These are phyloP conservation scores for Gymnopilus junonius DNA, from an alignment of 768 basidiomycete genomes.

Conservation along the genomic window DNA sequence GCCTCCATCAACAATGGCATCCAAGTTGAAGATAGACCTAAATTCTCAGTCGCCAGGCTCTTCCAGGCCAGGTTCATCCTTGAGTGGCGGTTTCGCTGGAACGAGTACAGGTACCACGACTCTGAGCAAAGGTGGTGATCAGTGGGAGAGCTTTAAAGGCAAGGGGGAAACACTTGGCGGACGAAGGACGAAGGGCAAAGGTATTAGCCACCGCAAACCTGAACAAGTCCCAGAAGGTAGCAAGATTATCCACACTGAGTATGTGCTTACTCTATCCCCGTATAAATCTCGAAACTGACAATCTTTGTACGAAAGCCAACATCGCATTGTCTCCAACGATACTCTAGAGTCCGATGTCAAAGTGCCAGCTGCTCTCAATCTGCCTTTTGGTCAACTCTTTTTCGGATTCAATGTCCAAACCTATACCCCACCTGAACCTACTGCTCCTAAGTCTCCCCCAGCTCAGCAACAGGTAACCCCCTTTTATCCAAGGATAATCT, in stretches of 20 bases:
- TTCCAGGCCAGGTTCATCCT: conserved; percentile 76
- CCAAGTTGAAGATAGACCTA: conserved; percentile 94
- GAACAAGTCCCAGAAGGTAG: conserved; percentile 81
- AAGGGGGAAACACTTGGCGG: conserved; percentile 91
- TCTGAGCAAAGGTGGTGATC: conserved; percentile 78
- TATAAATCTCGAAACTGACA: conserved; percentile 6
- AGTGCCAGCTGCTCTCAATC: conserved; percentile 86
- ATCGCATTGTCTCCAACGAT: conserved; percentile 82
- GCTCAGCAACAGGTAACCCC: conserved; percentile 33
- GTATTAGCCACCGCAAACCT: conserved; percentile 80
- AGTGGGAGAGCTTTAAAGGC: conserved; percentile 97
- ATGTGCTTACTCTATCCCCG: conserved; percentile 33
- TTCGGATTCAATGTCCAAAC: conserved; percentile 89
- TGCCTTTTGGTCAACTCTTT: conserved; percentile 95
- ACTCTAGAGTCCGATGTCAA: conserved; percentile 73
- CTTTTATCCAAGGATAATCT: not conserved
- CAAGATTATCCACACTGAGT: conserved; percentile 94
- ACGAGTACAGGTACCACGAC: conserved; percentile 47
- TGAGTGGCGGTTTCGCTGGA: conserved; percentile 70
- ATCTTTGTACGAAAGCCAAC: conserved; percentile 61
- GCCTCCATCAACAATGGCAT: conserved; percentile 91
- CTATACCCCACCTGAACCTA: conserved; percentile 56
- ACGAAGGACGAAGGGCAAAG: conserved; percentile 94
- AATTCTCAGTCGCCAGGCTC: conserved; percentile 86
- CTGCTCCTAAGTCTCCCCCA: conserved; percentile 34